Evolutionary conservation across 129 eudicot species (phyloP).

Genomic region (Daucus carota): DNA sequence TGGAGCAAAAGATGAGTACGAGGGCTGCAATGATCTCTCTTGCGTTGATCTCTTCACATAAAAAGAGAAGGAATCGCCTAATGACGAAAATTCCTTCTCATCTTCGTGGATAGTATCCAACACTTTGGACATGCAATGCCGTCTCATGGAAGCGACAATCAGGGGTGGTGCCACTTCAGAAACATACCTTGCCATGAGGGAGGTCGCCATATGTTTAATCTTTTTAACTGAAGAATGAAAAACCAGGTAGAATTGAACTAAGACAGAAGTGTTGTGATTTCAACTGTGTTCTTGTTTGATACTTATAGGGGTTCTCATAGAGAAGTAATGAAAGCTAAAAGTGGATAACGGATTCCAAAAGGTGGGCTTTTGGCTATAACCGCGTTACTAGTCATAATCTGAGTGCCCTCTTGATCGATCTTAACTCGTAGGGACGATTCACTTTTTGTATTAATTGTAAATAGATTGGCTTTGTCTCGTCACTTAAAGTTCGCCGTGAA

Average conservation of each 20-base stretch:
- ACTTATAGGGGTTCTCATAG: background rate
- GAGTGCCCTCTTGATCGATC: background rate
- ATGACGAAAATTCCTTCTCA: background rate
- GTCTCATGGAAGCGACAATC: background rate
- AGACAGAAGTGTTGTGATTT: background rate
- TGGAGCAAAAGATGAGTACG: background rate
- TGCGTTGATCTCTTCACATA: background rate
- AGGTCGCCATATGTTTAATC: background rate
- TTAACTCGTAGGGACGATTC: background rate
- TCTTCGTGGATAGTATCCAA: background rate
- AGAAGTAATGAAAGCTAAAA: background rate
- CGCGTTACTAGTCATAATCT: background rate
- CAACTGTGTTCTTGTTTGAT: background rate
- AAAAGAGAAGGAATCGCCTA: background rate
- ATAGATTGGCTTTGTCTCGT: background rate
- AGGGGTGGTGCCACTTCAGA: background rate
- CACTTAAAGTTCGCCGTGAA: background rate
- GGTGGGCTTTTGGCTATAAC: background rate
- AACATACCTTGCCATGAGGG: background rate
- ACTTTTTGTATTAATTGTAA: background rate
- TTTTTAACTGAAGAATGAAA: background rate
- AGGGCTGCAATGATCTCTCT: background rate
- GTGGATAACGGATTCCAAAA: background rate
- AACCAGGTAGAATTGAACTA: background rate
- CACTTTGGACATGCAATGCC: background rate